Conservation (phyloP, 306 rosid genomes). For the Lithocarpus polystachyus region DNA sequence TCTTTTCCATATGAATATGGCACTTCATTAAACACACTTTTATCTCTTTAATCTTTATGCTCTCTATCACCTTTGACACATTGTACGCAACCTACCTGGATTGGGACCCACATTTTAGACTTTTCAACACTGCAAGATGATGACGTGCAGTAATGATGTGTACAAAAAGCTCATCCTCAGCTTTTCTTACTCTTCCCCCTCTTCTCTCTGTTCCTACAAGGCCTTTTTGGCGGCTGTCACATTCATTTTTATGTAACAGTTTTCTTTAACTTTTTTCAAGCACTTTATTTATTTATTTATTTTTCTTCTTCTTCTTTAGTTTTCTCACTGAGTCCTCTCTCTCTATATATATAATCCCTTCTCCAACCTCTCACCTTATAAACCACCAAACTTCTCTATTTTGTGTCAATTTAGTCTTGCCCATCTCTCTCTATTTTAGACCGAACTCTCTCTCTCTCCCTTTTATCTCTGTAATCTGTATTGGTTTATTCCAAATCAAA, state of each 20-base stretch:
- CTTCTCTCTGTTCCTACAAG: too few species aligned
- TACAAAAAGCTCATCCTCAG: conserved; percentile 55
- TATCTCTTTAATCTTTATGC: background rate
- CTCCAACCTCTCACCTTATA: background rate
- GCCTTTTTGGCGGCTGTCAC: conserved; percentile 30
- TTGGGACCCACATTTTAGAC: conserved; percentile 40
- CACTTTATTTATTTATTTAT: background rate
- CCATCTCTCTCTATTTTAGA: conserved; percentile 14
- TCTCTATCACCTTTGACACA: conserved; percentile 35
- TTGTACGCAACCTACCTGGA: conserved; percentile 46
- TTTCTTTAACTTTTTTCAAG: background rate
- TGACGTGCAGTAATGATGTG: conserved; percentile 57
- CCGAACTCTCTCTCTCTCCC: conserved; percentile 17
- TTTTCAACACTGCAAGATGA: conserved; percentile 32
- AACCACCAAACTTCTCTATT: background rate
- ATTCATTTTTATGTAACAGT: conserved; percentile 17
- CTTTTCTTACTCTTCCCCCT: conserved; percentile 32
- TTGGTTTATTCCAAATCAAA: too few species aligned
- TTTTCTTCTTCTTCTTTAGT: background rate
- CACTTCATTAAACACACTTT: conserved; percentile 12
- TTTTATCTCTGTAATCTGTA: too few species aligned
- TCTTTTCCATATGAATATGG: background rate
- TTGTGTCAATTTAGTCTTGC: background rate
- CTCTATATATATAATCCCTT: background rate
- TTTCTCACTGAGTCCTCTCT: background rate